These are phyloP conservation scores for Pseudogymnoascus sp. DNA, from an alignment of 2,329 filamentous ascomycete genomes.

Conservation along the genomic window DNA sequence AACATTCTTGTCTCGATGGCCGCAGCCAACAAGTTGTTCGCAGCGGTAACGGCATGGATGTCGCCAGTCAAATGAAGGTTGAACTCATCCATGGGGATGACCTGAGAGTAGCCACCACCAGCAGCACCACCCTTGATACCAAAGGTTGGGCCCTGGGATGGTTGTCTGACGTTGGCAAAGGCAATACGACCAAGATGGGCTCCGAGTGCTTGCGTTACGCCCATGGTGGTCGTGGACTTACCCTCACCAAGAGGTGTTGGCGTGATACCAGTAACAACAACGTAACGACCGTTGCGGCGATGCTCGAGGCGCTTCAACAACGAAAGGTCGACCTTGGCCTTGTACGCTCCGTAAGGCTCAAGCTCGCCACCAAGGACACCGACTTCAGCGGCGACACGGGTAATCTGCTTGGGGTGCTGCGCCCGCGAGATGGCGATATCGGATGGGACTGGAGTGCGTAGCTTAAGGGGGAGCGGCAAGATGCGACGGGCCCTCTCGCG, in stretches of 20 bases:
- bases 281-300: constrained; percentile 79
- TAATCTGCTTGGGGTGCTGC: constrained; percentile 88
- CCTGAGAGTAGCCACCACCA: constrained; percentile 95
- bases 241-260: constrained; percentile 94
- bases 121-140: constrained; percentile 98
- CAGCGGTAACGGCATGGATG: constrained; percentile 93
- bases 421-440: constrained; percentile 87
- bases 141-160: constrained; percentile 94
- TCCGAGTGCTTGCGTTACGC: constrained; percentile 83
- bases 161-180: constrained; percentile 95
- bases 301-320: constrained; percentile 78
- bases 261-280: constrained; percentile 91
- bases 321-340: constrained; percentile 85
- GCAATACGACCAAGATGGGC: constrained; percentile 79
- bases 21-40: constrained; percentile 92
- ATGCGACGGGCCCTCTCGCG: constrained; percentile 73
- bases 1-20: constrained; percentile 98
- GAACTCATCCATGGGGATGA: constrained; percentile 99
- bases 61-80: constrained; percentile 96
- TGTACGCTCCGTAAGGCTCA: constrained; percentile 90
- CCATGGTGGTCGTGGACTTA: constrained; percentile 97
- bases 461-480: constrained; percentile 72
- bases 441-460: constrained; percentile 77
- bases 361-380: constrained; percentile 84
- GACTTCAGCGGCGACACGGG: constrained; percentile 71